A percentile compares a stretch with the other conserved stretches of the same genome.
Conservation (phyloP, 805 yeast species). For the Pichia occidentalis region DNA sequence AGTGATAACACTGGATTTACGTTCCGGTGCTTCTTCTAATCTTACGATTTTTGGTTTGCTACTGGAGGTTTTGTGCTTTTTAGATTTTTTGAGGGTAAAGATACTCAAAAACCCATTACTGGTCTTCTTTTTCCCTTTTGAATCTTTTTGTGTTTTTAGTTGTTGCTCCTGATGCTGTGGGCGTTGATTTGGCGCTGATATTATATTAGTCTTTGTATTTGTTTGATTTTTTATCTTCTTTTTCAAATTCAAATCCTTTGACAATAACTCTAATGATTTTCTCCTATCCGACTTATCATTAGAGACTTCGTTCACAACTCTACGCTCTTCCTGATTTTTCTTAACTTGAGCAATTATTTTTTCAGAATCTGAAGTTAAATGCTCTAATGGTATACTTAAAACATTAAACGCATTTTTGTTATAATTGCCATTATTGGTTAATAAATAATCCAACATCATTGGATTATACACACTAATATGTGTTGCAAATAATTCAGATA, state of each 20-base stretch:
- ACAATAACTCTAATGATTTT: conserved; percentile 20
- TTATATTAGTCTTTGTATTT: too few relatives aligned
- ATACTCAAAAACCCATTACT: conserved; percentile 7
- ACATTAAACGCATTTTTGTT: conserved; percentile 12
- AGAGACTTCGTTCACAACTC: conserved; percentile 10
- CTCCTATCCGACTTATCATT: conserved; percentile 12
- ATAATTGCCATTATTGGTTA: conserved; percentile 26
- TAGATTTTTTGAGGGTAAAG: conserved; percentile 8
- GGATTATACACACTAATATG: conserved; percentile 32
- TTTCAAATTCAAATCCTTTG: neutral
- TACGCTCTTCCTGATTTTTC: conserved; percentile 10
- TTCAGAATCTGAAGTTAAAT: neutral
- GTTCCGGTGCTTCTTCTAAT: neutral
- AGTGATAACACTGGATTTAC: conserved; percentile 3
- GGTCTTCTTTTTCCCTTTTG: neutral
- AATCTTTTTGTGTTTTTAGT: conserved; percentile 5
- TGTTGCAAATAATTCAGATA: conserved; percentile 31
- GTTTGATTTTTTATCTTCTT: neutral
- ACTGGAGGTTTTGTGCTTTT: neutral
- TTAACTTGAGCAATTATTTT: conserved; percentile 11
- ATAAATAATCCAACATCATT: conserved; percentile 22
- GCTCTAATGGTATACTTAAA: neutral
- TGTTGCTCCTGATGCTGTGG: neutral
- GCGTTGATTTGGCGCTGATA: too few relatives aligned
- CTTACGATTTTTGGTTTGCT: neutral